Evolutionary conservation across 345 rosid species (phyloP).

Genomic region (Eucalyptus pumila): DNA sequence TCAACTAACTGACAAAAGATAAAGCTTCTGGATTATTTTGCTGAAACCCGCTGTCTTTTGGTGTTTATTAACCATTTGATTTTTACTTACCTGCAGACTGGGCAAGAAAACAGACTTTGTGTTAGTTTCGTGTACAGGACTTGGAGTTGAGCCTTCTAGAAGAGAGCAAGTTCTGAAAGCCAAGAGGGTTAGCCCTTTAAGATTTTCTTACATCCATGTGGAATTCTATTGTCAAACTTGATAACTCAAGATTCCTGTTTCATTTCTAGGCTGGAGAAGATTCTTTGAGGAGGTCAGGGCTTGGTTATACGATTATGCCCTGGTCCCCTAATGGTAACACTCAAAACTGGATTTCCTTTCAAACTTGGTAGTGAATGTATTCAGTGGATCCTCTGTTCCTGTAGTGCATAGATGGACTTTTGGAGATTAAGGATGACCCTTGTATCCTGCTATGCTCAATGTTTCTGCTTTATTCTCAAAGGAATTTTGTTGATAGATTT

Average conservation of each 20-base stretch:
- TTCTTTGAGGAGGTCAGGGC: conserved; percentile 85
- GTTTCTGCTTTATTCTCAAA: neutral
- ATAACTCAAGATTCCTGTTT: neutral
- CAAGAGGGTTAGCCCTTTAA: conserved; percentile 50
- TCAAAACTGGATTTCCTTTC: neutral
- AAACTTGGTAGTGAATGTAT: neutral
- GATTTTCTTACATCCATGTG: neutral
- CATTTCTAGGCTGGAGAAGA: conserved; percentile 81
- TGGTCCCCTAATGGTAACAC: conserved; percentile 70
- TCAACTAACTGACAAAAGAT: neutral
- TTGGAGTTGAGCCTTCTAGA: conserved; percentile 72
- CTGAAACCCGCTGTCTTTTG: neutral
- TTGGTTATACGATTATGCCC: conserved; percentile 93
- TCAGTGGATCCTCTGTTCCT: neutral
- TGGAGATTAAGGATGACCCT: neutral
- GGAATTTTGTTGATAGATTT: neutral
- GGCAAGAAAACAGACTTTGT: conserved; percentile 96
- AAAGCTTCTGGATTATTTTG: neutral
- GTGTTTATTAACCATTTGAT: neutral
- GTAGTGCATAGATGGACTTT: neutral
- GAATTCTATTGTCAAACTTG: neutral
- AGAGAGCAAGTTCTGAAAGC: conserved; percentile 94
- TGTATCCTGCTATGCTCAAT: neutral
- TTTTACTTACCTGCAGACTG: conserved; percentile 44
- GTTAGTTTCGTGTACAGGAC: conserved; percentile 86